Evolutionary conservation across 2,329 filamentous ascomycete genomes (phyloP), one percentile per base, ranked within the genome.

Genomic region (Ophiostoma himal-ulmi): DNA sequence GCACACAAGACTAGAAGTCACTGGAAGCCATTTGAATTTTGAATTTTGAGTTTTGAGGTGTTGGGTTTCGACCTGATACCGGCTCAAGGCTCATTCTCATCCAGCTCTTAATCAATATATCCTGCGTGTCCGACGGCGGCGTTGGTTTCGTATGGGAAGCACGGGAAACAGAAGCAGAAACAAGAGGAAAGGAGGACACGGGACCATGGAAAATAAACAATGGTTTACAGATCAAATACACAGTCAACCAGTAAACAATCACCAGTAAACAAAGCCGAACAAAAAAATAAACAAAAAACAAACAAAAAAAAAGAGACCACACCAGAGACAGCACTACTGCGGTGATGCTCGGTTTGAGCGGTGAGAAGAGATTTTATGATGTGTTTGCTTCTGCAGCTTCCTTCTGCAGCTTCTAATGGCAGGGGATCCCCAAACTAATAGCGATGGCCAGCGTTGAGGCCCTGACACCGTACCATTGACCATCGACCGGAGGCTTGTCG

Each of bases 301-400:
- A 26, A 11, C 1, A 30, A 67, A 67, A 11, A 14, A 41, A 66
- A 69, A 69, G 6, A 65, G n/a, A 66, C 34, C 26, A 22, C 6
- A 65, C 34, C 2, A 65, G 34, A 39, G 20, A 65, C 36, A 39
- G 34, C 62, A 22, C 62, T 65, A 65, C 62, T 65, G 62, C 62
- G 41, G 34, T 22, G 36, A 39, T 13, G 36, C 36, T 10, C 11
- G 20, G 26, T n/a, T 22, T 39, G 62, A 65, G 62, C 62, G 62
- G 62, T 65, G 62, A 65, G 62, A 13, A 26, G 10, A 20, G 37
- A 20, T 5, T 64, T 17, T 13, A 10, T 7, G 60, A 20, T 36
- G 57, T 37, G 20, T 57, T 34, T 62, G 57, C 57, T 26, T 30
- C n/a, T 34, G 22, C 26, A 17, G 26, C 10, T 22, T 57, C 26